A percentile compares a stretch with the other conserved stretches of the same genome.
Evolutionary conservation across 2,329 filamentous ascomycete species (phyloP).

Genomic region (Pezicula carpinea): DNA sequence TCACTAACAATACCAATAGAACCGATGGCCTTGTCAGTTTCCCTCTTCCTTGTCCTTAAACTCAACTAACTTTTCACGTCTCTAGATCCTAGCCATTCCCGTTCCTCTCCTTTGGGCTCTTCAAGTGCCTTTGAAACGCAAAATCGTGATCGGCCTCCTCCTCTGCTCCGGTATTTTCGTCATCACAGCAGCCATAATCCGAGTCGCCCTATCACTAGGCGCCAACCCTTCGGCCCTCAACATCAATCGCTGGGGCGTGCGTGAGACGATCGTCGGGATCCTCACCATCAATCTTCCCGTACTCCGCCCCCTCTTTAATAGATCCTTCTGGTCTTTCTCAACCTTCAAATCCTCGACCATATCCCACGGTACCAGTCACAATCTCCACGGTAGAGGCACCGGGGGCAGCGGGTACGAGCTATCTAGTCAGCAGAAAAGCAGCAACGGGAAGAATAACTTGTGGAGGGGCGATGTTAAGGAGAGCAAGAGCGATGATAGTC

Average conservation of each 20-base stretch:
- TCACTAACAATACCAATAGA: background rate
- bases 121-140: constrained; percentile 26
- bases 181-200: constrained; percentile 31
- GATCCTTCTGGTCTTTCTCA: constrained; percentile 23
- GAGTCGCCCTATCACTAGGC: constrained; percentile 28
- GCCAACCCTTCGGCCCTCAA: constrained; percentile 25
- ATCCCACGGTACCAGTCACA: background rate
- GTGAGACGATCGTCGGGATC: constrained; percentile 32
- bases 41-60: background rate
- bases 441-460: background rate
- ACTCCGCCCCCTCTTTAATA: constrained; percentile 25
- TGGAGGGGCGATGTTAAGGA: background rate
- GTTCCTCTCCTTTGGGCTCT: constrained; percentile 31
- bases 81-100: constrained; percentile 28
- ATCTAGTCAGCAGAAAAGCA: background rate
- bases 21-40: background rate
- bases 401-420: background rate
- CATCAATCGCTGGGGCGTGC: constrained; percentile 34
- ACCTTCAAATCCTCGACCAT: background rate
- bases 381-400: background rate
- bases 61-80: constrained; percentile 25
- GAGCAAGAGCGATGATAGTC: background rate
- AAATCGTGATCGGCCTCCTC: constrained; percentile 28
- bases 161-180: constrained; percentile 32
- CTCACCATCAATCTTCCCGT: constrained; percentile 32